Conservation (phyloP, 495 filamentous ascomycete genomes). For the Penicillium nucicola region DNA sequence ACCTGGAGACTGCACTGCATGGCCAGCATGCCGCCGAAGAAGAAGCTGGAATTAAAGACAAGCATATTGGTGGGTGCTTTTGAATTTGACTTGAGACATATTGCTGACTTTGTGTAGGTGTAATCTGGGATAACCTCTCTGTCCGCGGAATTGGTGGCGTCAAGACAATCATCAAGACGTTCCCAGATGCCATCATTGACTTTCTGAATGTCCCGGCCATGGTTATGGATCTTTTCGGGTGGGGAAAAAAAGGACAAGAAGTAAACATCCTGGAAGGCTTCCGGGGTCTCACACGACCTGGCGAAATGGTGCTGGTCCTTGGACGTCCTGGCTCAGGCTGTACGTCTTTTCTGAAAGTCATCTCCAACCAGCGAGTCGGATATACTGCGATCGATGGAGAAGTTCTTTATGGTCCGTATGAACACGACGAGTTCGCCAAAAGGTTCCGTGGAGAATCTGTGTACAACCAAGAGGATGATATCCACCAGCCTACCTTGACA, state of each 20-base stretch:
- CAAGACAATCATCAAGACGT: slow-evolving; percentile 76
- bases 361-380: slow-evolving; percentile 77
- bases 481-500: slow-evolving; percentile 77
- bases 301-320: slow-evolving; percentile 89
- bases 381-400: slow-evolving; percentile 76
- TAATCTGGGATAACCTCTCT: slow-evolving; percentile 74
- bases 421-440: slow-evolving; percentile 54
- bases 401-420: slow-evolving; percentile 75
- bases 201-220: slow-evolving; percentile 72
- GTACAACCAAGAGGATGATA: slow-evolving; percentile 84
- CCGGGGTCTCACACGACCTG: slow-evolving; percentile 61
- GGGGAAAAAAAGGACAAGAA: slow-evolving; percentile 60
- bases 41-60: slow-evolving; percentile 73
- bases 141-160: slow-evolving; percentile 75
- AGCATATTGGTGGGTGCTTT: slow-evolving; percentile 57
- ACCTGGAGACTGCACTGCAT: slow-evolving; percentile 66
- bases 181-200: slow-evolving; percentile 73
- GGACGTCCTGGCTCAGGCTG: slow-evolving; percentile 85
- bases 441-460: slow-evolving; percentile 77
- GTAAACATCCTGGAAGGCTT: slow-evolving; percentile 58
- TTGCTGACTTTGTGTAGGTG: slow-evolving; percentile 40
- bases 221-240: slow-evolving; percentile 53
- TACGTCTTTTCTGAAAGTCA: slow-evolving; percentile 82
- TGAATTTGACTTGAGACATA: neutral
- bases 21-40: slow-evolving; percentile 67